These are phyloP conservation scores for Botrytis aclada DNA, from an alignment of 2,329 filamentous ascomycete species.

Conservation along the genomic window DNA sequence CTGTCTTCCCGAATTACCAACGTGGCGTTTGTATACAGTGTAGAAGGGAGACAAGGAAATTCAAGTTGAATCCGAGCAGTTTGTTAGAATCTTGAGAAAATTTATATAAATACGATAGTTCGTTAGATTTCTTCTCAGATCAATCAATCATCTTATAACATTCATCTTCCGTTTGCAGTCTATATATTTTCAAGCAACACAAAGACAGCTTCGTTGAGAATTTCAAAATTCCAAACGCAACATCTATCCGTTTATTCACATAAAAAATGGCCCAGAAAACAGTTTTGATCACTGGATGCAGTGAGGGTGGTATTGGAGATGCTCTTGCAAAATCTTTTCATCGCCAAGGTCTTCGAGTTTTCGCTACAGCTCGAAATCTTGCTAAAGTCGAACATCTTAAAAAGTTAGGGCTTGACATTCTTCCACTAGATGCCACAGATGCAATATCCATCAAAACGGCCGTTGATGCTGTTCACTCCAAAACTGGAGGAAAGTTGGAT, in stretches of 20 bases:
- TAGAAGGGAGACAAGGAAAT: background rate
- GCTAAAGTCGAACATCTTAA: constrained; percentile 37
- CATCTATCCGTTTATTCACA: background rate
- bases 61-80: background rate
- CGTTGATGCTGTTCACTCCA: constrained; percentile 35
- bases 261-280: constrained; percentile 24
- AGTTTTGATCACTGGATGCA: constrained; percentile 43
- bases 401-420: constrained; percentile 35
- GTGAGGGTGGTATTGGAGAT: constrained; percentile 42
- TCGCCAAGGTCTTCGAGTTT: constrained; percentile 40
- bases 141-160: constrained; percentile 4
- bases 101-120: background rate
- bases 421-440: constrained; percentile 43
- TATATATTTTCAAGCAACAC: background rate
- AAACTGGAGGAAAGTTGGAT: constrained; percentile 42
- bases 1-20: background rate
- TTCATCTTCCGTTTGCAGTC: background rate
- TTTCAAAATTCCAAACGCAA: background rate
- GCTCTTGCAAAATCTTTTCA: constrained; percentile 43
- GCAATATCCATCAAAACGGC: constrained; percentile 38
- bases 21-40: background rate
- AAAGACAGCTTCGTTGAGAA: background rate
- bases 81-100: background rate
- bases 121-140: background rate
- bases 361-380: constrained; percentile 42